Percentiles rank a stretch among this genome's conserved stretches.
phyloP scores from a whole-genome alignment of 192 early-diverging fungal genomes.

The Oehlia diaphana region DNA sequence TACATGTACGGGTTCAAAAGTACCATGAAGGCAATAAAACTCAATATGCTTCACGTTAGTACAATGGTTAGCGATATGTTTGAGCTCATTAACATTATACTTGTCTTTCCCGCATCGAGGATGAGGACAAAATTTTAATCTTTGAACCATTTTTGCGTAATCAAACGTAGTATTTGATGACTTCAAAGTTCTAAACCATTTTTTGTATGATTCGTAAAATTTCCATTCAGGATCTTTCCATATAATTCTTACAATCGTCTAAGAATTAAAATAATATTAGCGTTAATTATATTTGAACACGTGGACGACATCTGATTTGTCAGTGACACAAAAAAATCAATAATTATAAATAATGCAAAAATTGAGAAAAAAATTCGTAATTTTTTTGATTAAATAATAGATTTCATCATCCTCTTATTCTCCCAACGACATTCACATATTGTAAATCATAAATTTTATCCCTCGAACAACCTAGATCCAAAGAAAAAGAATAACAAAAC shows the following conservation, averaged over 20 bases:
- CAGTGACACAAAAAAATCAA: neutral
- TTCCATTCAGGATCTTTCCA: conserved; percentile 8
- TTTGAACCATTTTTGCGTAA: conserved; percentile 8
- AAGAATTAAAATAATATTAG: neutral
- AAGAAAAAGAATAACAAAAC: neutral
- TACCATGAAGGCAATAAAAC: conserved; percentile 16
- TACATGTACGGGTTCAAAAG: neutral
- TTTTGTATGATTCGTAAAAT: conserved; percentile 14
- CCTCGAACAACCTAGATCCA: neutral
- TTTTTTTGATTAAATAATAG: neutral
- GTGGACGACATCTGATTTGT: neutral
- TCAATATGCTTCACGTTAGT: conserved; percentile 2
- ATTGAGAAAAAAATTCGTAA: neutral
- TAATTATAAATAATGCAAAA: neutral
- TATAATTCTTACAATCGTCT: neutral
- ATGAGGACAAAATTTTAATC: conserved; percentile 1
- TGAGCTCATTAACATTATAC: neutral
- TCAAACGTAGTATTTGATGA: neutral
- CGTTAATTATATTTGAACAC: neutral
- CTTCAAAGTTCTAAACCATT: neutral
- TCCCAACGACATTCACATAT: neutral
- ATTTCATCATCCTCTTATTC: neutral
- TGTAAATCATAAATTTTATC: neutral
- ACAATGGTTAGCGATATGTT: conserved; percentile 12
- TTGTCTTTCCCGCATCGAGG: neutral